Percentiles rank a stretch among this genome's conserved stretches.
phyloP scores from a whole-genome alignment of 176 grass and related monocot species.

The Cenchrus fungigraminus region DNA sequence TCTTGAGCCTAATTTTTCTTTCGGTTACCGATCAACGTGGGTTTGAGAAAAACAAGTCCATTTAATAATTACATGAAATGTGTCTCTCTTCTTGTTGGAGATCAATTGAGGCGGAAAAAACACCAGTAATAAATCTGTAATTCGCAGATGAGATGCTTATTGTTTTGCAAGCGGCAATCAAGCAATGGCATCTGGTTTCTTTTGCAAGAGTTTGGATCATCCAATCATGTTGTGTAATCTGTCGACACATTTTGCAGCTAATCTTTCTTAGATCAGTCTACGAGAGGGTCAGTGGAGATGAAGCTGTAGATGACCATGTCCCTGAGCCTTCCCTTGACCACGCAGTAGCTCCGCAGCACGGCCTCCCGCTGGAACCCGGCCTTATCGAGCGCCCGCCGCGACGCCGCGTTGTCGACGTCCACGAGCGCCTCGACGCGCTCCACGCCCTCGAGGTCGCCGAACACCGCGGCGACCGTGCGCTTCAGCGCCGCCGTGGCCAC shows the following conservation, averaged over 20 bases:
- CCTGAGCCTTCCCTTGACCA: conserved; percentile 40
- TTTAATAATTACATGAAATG: conserved; percentile 24
- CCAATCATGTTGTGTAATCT: neutral
- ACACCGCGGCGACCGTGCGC: conserved; percentile 23
- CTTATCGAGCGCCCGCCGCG: conserved; percentile 68
- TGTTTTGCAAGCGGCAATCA: conserved; percentile 28
- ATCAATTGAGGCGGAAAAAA: neutral
- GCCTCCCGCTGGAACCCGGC: conserved; percentile 72
- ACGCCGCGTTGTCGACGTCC: conserved; percentile 50
- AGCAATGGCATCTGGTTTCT: conserved; percentile 27
- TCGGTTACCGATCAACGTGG: neutral
- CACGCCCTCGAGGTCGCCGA: conserved; percentile 54
- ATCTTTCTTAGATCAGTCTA: neutral
- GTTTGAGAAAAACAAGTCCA: neutral
- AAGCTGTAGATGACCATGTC: conserved; percentile 78
- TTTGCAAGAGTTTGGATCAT: neutral
- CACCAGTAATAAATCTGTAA: conserved; percentile 25
- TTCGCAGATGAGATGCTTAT: conserved; percentile 20
- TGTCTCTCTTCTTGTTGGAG: conserved; percentile 17
- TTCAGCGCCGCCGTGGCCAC: conserved; percentile 59
- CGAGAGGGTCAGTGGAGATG: conserved; percentile 57
- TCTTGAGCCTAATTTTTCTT: conserved; percentile 15
- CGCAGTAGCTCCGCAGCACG: conserved; percentile 66
- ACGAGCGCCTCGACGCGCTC: conserved; percentile 87
- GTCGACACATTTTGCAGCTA: neutral